Evolutionary conservation across 2,329 filamentous ascomycete species (phyloP).

Genomic region (Colletotrichum plurivorum): DNA sequence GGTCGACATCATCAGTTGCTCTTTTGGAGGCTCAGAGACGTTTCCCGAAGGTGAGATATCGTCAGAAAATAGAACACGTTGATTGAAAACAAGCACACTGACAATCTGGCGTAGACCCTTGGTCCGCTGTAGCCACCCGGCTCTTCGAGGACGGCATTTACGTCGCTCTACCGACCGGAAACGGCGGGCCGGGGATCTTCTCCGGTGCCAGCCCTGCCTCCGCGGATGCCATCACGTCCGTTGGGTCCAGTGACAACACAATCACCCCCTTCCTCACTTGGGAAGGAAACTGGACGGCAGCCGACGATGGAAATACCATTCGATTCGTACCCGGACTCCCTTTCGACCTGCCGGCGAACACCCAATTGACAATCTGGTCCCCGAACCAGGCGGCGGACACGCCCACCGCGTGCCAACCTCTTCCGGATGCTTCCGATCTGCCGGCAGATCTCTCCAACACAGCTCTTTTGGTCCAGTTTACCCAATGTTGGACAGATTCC

Average conservation of each 20-base stretch:
- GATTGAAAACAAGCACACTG: not conserved
- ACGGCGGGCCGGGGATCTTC: conserved; percentile 22
- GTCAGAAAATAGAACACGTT: not conserved
- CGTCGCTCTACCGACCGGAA: conserved; percentile 28
- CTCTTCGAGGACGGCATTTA: conserved; percentile 19
- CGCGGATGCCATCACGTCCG: conserved; percentile 22
- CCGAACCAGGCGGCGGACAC: conserved; percentile 1
- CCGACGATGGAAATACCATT: conserved; percentile 43
- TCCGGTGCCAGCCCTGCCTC: conserved; percentile 18
- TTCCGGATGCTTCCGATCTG: conserved; percentile 1
- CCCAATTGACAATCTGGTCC: conserved; percentile 16
- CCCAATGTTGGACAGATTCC: conserved; percentile 16
- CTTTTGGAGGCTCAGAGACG: not conserved
- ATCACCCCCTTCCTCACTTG: conserved; percentile 30
- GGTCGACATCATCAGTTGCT: conserved; percentile 19
- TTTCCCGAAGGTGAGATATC: conserved; percentile 20
- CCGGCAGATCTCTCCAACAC: conserved; percentile 1
- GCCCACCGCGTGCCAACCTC: conserved; percentile 3
- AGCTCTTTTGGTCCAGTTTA: not conserved
- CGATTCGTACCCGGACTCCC: conserved; percentile 38
- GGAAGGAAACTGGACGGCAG: conserved; percentile 32
- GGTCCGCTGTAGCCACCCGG: conserved; percentile 22
- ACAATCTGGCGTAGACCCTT: not conserved
- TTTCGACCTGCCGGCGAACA: conserved; percentile 16
- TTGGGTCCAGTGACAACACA: conserved; percentile 31